Conservation (phyloP, 75 land plant species). For the Larix kaempferi region DNA sequence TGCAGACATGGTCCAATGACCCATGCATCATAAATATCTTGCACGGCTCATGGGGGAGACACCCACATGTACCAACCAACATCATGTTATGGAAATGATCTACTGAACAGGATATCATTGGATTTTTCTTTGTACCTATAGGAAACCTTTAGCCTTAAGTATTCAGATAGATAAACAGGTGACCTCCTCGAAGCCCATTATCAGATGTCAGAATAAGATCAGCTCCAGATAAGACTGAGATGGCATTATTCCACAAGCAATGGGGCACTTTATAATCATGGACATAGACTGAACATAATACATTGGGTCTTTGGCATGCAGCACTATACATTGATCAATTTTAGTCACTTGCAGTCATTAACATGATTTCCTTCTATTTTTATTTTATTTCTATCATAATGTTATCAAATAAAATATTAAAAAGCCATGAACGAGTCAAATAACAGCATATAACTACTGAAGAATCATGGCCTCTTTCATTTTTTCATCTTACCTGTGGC, state of each 20-base stretch:
- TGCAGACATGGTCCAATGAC: neutral
- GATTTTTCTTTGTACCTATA: neutral
- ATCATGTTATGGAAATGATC: neutral
- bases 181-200: neutral
- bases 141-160: neutral
- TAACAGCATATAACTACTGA: neutral
- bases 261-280: neutral
- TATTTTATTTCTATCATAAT: neutral
- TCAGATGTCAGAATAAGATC: neutral
- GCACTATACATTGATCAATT: neutral
- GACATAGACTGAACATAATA: neutral
- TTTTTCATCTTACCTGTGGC: slow-evolving; percentile 2
- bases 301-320: neutral
- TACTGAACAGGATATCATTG: neutral
- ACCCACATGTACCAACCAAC: neutral
- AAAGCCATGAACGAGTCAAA: neutral
- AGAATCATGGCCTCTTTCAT: neutral
- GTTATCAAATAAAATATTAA: neutral
- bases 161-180: neutral
- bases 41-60: neutral
- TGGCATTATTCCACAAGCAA: neutral
- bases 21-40: neutral
- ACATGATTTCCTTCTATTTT: neutral
- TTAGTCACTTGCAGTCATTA: neutral
- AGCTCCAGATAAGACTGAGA: neutral